phyloP scores from a whole-genome alignment of 1,284 basidiomycete species.

The Austroboletus niveus region DNA sequence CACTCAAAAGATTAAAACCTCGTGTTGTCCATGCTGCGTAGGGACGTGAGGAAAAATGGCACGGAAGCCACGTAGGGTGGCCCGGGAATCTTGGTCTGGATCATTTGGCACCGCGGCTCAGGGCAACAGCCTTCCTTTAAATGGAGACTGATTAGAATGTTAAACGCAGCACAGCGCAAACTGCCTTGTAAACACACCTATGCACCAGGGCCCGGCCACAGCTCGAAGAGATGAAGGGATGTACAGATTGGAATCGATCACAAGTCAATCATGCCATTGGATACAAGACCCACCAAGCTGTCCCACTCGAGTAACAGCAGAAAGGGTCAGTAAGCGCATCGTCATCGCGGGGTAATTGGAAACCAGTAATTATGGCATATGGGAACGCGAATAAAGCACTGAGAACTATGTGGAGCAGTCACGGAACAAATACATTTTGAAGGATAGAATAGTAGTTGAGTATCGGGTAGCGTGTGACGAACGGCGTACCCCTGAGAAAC shows the following conservation, averaged over 20 bases:
- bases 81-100: conserved; percentile 33
- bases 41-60: conserved; percentile 26
- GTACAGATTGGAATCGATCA: conserved; percentile 6
- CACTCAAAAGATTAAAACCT: conserved; percentile 33
- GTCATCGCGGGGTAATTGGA: conserved; percentile 26
- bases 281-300: conserved; percentile 9
- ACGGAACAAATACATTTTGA: conserved; percentile 6
- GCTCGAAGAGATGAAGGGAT: conserved; percentile 15
- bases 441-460: conserved; percentile 8
- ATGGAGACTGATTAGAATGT: conserved; percentile 32
- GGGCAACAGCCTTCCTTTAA: conserved; percentile 32
- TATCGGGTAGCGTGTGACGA: conserved; percentile 14
- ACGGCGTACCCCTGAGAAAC: conserved; percentile 12
- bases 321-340: conserved; percentile 5
- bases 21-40: conserved; percentile 34
- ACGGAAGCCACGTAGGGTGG: conserved; percentile 16
- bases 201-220: conserved; percentile 20
- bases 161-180: conserved; percentile 26
- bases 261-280: conserved; percentile 1
- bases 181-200: conserved; percentile 16
- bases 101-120: conserved; percentile 31
- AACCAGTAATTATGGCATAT: conserved; percentile 1
- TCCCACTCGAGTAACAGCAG: background rate
- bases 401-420: conserved; percentile 20
- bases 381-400: conserved; percentile 7